Percentiles rank a stretch among this genome's conserved stretches.
These are phyloP conservation scores for Zalaria obscura DNA, from an alignment of 2,329 filamentous ascomycete genomes.

Conservation along the genomic window DNA sequence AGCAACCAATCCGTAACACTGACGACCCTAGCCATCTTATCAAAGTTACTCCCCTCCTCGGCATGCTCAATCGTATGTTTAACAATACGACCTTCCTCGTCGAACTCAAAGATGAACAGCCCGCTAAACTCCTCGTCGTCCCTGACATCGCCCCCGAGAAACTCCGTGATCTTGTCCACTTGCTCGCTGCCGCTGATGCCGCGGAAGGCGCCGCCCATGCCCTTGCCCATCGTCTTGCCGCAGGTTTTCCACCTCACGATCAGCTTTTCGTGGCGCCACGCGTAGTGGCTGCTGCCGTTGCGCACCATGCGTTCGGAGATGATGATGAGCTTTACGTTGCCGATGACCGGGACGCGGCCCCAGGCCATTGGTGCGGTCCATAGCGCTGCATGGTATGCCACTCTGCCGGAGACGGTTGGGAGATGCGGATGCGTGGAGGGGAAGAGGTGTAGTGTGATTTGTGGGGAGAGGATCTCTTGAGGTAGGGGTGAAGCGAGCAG, in stretches of 20 bases:
- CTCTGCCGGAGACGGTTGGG: slow-evolving; percentile 77
- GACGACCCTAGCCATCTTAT: slow-evolving; percentile 72
- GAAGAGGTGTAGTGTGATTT: slow-evolving; percentile 48
- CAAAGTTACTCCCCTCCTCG: slow-evolving; percentile 70
- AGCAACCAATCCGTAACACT: slow-evolving; percentile 90
- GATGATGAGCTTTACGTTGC: slow-evolving; percentile 79
- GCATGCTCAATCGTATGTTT: slow-evolving; percentile 92
- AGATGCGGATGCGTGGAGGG: slow-evolving; percentile 73
- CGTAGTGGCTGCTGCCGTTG: slow-evolving; percentile 31
- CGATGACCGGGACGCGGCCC: slow-evolving; percentile 81
- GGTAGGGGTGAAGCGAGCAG: slow-evolving; percentile 47
- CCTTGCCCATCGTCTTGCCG: slow-evolving; percentile 34
- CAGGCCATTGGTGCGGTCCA: slow-evolving; percentile 95
- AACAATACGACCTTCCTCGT: slow-evolving; percentile 66
- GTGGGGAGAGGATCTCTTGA: slow-evolving; percentile 46
- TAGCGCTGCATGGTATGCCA: slow-evolving; percentile 82
- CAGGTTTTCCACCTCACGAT: slow-evolving; percentile 80
- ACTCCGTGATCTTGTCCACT: slow-evolving; percentile 39
- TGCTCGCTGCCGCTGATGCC: slow-evolving; percentile 26
- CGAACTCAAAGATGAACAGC: slow-evolving; percentile 91
- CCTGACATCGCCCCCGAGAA: slow-evolving; percentile 39
- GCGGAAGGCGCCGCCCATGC: slow-evolving; percentile 31
- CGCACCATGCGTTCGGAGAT: slow-evolving; percentile 74
- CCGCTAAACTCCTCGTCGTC: slow-evolving; percentile 71
- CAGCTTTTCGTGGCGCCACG: slow-evolving; percentile 54